Conservation (phyloP, 306 rosid genomes). For the Lablab purpureus region DNA sequence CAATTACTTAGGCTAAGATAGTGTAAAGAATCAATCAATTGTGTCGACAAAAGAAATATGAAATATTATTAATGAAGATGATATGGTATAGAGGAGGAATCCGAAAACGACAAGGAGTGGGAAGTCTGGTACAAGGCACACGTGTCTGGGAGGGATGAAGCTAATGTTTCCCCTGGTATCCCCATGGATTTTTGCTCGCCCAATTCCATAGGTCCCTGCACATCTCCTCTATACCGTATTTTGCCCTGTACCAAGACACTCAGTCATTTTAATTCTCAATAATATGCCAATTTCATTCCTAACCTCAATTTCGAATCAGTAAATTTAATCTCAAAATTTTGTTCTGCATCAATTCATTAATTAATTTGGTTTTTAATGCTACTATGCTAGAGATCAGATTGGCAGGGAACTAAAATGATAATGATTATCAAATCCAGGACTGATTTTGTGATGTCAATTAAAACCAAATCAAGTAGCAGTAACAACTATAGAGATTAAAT, state of each 20-base stretch:
- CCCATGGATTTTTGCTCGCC: slow-evolving; percentile 86
- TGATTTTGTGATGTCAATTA: too few relatives aligned
- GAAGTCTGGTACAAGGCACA: background rate
- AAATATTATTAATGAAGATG: background rate
- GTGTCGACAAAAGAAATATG: background rate
- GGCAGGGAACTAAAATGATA: too few relatives aligned
- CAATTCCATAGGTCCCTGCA: slow-evolving; percentile 94
- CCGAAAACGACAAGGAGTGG: background rate
- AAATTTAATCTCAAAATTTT: too few relatives aligned
- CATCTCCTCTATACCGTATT: slow-evolving; percentile 71
- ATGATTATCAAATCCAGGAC: too few relatives aligned
- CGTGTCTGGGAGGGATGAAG: background rate
- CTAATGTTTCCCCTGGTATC: slow-evolving; percentile 54
- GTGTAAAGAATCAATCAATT: background rate
- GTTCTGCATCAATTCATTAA: too few relatives aligned
- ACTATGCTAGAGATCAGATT: too few relatives aligned
- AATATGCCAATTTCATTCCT: too few relatives aligned
- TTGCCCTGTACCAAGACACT: slow-evolving; percentile 42
- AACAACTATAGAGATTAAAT: too few relatives aligned
- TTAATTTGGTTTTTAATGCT: too few relatives aligned
- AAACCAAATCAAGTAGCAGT: too few relatives aligned
- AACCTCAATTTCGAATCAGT: too few relatives aligned
- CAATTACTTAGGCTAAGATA: background rate
- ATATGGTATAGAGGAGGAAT: background rate
- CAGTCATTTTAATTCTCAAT: background rate